These are phyloP conservation scores for Phytophthora sansomeana DNA, from an alignment of 352 stramenopile genomes.

Conservation along the genomic window DNA sequence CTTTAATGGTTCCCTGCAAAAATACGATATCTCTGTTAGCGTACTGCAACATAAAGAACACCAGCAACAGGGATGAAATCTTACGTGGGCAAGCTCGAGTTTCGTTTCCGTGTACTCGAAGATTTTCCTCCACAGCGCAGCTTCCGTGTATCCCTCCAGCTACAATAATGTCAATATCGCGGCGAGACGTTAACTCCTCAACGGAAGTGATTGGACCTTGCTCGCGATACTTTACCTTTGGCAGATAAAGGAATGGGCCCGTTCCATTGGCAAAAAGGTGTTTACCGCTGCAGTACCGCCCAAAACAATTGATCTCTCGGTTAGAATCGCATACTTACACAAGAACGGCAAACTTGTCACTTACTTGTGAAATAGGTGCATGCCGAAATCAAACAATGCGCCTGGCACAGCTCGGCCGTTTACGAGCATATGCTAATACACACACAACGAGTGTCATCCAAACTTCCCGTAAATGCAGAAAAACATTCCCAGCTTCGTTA, in stretches of 20 bases:
- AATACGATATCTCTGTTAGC: background rate
- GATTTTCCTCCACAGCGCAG: constrained; percentile 95
- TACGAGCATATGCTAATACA: constrained; percentile 87
- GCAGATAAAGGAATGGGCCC: constrained; percentile 95
- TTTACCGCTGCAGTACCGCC: constrained; percentile 55
- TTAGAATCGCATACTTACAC: background rate
- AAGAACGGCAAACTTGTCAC: constrained; percentile 5
- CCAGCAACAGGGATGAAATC: constrained; percentile 2
- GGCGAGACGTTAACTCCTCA: background rate
- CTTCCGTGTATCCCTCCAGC: constrained; percentile 94
- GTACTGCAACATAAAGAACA: background rate
- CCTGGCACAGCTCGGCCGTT: constrained; percentile 89
- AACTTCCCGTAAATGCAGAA: no score
- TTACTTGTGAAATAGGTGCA: constrained; percentile 97
- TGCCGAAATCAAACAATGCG: constrained; percentile 94
- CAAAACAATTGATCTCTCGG: background rate
- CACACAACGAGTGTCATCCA: background rate
- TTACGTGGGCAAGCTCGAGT: constrained; percentile 84
- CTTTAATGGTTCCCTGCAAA: constrained; percentile 77
- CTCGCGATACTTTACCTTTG: constrained; percentile 66
- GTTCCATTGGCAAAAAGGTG: constrained; percentile 74
- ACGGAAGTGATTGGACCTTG: background rate
- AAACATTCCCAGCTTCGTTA: background rate
- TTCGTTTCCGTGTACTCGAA: constrained; percentile 93
- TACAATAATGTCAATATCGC: constrained; percentile 15